Evolutionary conservation across 2,329 filamentous ascomycete genomes (phyloP), one percentile per base, ranked within the genome.

Genomic region (Ampelomyces quisqualis): DNA sequence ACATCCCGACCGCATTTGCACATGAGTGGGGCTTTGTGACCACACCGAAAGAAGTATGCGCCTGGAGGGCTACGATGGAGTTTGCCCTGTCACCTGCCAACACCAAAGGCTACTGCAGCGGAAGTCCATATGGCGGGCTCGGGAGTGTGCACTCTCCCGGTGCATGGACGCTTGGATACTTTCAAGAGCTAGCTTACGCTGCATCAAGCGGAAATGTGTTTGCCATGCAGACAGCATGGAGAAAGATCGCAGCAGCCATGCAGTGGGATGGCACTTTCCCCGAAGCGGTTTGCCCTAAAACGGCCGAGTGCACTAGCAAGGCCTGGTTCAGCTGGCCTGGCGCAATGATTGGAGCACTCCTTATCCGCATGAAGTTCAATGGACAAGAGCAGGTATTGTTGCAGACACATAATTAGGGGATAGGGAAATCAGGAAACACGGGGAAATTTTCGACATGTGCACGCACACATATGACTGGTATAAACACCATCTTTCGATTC

Each of bases 281-380:
- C 8, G 47, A 47, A 35, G 47, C 47, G 10, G 43, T 50, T 15
- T 37, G 47, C 33, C 30, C 40, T 10, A 17, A 24, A 10, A 41
- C 43, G 3, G 43, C 33, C 5, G 15, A 38, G 19, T 43, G 38
- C 21, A 44, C 26, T 18, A 50, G 43, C 33, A 50, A 47, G 31
- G 47, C 47, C 6, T 50, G 43, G 40, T 45, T 50, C 18, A 50
- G 40, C 24, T 47, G 47, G 40, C 43, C 43, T n/a, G 43, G 43
- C 10, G 33, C 33, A n/a, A 50, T 50, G 43, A 41, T 50, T 34
- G 40, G 43, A 11, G 37, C 40, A 5, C 24, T 47, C 21, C 13
- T 47, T 9, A 39, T 47, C 7, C 18, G 31, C 17, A 33, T 50
- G 23, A 39, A 33, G 26, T n/a, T 9, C 5, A 37, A 45, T 21